Base-by-base conservation (phyloP, 129 eudicot species). In the Lactuca saligna region DNA sequence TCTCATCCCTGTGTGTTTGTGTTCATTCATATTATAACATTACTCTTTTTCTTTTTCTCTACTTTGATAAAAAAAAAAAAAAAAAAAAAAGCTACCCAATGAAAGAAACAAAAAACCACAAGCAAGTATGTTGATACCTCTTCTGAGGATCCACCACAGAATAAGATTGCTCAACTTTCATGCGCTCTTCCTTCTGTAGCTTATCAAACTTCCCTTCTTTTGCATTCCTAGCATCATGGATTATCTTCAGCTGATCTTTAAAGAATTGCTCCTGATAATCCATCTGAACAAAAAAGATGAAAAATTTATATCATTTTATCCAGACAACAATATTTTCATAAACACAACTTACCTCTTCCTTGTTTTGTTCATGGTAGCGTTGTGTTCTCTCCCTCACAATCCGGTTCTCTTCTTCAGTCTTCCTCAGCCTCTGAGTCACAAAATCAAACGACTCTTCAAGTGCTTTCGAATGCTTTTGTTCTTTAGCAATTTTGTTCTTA, bases 261-360 rank as follows among this genome's bases (percentile, higher is more conserved):
- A 82, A 84, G 50, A 89, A 89, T 16, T 85, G 74, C 12, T 93
- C 98, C 59, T 87, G 99, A 6, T 1, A 75, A 39, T 93, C 95
- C 97, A 91, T 82, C 97, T 88, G 12, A 4, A 53, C 33, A 68
- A 61, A 12, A 71, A 65, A 50, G 41, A 41, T 29, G 15, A 35
- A 17, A 57, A 34, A 14, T 11, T 42, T 2, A 39, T 7, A 39
- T 7, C 44, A 39, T 2, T 39, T 39, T 39, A 4, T 4, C 12
- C 12, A 46, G 10, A 42, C 3, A 42, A 8, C 13, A 11, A 46
- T 10, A 25, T 25, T 25, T 25, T 25, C 0, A 25, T 25, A 25
- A 25, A 25, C 29, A 25, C 29, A 25, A 25, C 2, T 25, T 25
- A 87, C 97, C 95, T 79, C 89, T 73, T 91, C 86, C 59, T 79